Base-by-base conservation (phyloP, 2,329 filamentous ascomycete genomes). In the Aspergillus fumigatus region DNA sequence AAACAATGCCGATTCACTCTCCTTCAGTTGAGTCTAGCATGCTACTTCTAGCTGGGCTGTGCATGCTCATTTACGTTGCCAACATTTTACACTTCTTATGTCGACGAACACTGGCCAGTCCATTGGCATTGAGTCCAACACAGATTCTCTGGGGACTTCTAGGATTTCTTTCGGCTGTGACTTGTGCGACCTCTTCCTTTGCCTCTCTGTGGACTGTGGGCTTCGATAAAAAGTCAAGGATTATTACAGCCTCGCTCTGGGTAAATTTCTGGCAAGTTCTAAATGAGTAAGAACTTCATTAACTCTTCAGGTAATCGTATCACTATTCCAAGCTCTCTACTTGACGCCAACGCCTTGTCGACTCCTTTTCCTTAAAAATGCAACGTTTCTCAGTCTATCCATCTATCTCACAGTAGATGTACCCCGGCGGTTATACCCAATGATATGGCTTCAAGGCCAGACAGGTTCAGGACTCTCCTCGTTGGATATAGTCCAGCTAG, bases 391-490 rank as follows among this genome's bases (percentile, higher is more conserved):
- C 11, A 35, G 52, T 27, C 52, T 51, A n/a, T n/a, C 49, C 4
- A 49, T 58, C 7, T 55, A 54, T 26, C 19, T 58, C 14, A 49
- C 55, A 45, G 29, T 48, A 27, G 48, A 48, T 21, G 21, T 58
- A 11, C 52, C 55, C n/a, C 40, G 40, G 14, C 48, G 55, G 32
- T 11, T 58, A 23, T 58, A 55, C 32, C 32, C 55, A 7, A 26
- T 54, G 55, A 55, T 58, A 49, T 58, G 52, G 55, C 23, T 54
- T 25, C 25, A 52, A 47, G 25, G 5, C n/a, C 53, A 11, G n/a
- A 6, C 21, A 35, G 23, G 14, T 43, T 19, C 11, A 9, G 40
- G 19, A 32, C n/a, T 52, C 25, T 56, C 50, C 26, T 21, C 14
- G 14, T 27, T 23, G 19, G 35, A 41, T 21, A 19, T 47, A 19